phyloP scores from a whole-genome alignment of 2,329 filamentous ascomycete genomes.

The Boeremia lycopersici region DNA sequence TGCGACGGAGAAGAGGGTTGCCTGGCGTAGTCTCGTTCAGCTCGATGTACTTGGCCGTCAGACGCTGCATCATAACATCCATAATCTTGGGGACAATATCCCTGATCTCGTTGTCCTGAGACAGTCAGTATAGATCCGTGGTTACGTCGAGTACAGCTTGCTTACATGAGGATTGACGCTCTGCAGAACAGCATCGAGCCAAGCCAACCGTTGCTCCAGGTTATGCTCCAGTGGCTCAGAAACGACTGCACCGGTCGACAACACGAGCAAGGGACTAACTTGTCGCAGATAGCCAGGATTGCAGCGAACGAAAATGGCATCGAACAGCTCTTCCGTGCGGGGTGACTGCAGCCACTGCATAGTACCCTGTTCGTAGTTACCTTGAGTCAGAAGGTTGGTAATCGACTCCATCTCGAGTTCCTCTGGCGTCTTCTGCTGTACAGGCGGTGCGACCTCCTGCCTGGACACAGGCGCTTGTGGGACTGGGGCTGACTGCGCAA shows the following conservation, averaged over 20 bases:
- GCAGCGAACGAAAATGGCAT: constrained; percentile 64
- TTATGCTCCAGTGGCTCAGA: constrained; percentile 62
- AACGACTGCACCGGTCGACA: constrained; percentile 68
- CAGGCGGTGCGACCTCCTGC: constrained; percentile 45
- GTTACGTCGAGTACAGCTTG: neutral
- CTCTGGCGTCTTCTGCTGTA: constrained; percentile 55
- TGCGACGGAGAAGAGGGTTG: constrained; percentile 59
- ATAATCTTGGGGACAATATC: constrained; percentile 65
- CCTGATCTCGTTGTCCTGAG: constrained; percentile 59
- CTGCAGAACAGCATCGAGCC: constrained; percentile 62
- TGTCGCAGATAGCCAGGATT: constrained; percentile 62
- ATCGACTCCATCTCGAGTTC: constrained; percentile 67
- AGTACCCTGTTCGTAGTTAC: constrained; percentile 55
- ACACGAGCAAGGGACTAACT: constrained; percentile 62
- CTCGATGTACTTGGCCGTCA: constrained; percentile 63
- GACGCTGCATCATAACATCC: constrained; percentile 62
- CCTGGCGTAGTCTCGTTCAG: constrained; percentile 59
- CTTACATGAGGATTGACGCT: constrained; percentile 61
- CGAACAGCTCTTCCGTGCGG: constrained; percentile 65
- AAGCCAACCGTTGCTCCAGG: constrained; percentile 60
- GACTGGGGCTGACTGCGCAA: constrained; percentile 41
- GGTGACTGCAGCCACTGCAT: constrained; percentile 67
- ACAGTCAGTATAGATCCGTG: constrained; percentile 19
- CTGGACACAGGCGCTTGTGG: constrained; percentile 19
- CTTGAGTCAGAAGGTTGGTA: constrained; percentile 65